Base-by-base conservation (phyloP, 768 basidiomycete species). In the Multifurca ochricompacta region DNA sequence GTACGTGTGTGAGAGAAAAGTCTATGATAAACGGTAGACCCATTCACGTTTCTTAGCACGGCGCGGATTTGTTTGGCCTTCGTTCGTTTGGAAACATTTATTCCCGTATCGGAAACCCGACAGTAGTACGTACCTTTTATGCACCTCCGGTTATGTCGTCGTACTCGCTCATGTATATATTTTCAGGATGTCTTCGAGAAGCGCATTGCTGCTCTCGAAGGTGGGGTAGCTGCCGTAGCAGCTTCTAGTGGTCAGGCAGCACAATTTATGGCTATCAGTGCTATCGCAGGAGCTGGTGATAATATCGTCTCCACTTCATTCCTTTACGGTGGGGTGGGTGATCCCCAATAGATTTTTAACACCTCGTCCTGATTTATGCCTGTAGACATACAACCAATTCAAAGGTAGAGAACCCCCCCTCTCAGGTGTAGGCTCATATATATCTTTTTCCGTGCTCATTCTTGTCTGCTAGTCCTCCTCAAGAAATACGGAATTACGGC, bases 151-250 rank as follows among this genome's bases (percentile, higher is more conserved):
- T n/a, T 31, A 55, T 9, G 10, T 7, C 13, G 14, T 40, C 14
- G 3, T 2, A 19, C 23, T 45, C 36, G 44, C 32, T 34, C 3
- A 28, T 40, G 19, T 19, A 9, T 16, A 9, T 16, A 19, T 19
- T 21, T 41, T 10, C 59, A 86, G 85, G 83, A 82, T 51, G 83
- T 89, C 1, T 88, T 91, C 59, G 89, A 91, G 67, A 76, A 82
- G 52, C 80, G 88, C 6, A 82, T 90, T 25, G 82, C 85, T 4
- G 84, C 84, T 0, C 74, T 91, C n/a, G 89, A 91, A 66, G 85
- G 86, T 10, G 89, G 89, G 23, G 73, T 72, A 1, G 87, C 85
- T 1, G 88, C 88, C 6, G 75, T 91, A 3, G 87, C 87, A 3
- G 75, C 82, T 0, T 70, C 85, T 3, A 85, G 83, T 50, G 89